These are phyloP conservation scores for Moringa oleifera DNA, from an alignment of 345 rosid genomes.

Conservation along the genomic window DNA sequence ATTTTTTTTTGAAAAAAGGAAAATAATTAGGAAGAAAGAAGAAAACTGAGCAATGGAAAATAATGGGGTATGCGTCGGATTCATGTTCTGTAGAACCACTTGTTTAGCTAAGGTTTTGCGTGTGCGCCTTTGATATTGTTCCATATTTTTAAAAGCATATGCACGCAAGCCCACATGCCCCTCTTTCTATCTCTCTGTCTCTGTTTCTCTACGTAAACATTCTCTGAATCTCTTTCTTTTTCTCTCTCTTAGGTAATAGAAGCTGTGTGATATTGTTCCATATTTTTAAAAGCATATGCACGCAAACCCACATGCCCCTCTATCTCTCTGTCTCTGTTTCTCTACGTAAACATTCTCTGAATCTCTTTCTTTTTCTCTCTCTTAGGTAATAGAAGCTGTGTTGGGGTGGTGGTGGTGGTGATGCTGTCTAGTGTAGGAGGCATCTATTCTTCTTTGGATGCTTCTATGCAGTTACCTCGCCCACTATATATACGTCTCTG, in stretches of 20 bases:
- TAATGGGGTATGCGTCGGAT: constrained; percentile 42
- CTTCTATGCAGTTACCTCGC: not conserved
- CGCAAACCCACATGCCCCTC: too few relatives aligned
- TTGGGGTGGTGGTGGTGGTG: constrained; percentile 4
- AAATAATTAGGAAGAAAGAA: too few relatives aligned
- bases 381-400: constrained; percentile 11
- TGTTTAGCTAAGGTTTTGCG: constrained; percentile 15
- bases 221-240: constrained; percentile 8
- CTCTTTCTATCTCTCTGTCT: constrained; percentile 4
- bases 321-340: not conserved
- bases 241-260: constrained; percentile 10
- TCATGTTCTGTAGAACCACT: constrained; percentile 24
- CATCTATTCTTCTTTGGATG: constrained; percentile 16
- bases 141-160: not conserved
- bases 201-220: not conserved
- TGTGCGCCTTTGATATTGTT: constrained; percentile 21
- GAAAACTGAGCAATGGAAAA: too few relatives aligned
- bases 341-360: too few relatives aligned
- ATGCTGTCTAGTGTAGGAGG: constrained; percentile 12
- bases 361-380: constrained; percentile 8
- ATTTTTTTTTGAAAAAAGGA: too few relatives aligned
- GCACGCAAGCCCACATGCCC: not conserved
- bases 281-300: not conserved
- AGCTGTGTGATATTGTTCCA: constrained; percentile 16
- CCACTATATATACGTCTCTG: not conserved